These are phyloP conservation scores for Fusarium siculi DNA, from an alignment of 2,329 filamentous ascomycete genomes.

Conservation along the genomic window DNA sequence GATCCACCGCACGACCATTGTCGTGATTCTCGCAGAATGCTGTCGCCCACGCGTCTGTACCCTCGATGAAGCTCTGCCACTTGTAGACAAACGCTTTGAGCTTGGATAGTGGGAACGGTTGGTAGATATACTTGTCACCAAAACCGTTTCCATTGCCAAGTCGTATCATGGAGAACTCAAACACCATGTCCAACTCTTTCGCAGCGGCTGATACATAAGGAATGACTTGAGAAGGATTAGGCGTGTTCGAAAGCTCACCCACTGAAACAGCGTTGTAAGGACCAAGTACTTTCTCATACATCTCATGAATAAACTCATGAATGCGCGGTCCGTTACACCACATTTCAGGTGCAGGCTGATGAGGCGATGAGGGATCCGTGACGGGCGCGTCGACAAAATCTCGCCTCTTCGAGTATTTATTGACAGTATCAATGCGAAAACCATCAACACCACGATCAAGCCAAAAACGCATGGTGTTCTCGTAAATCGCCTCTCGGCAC, in stretches of 20 bases:
- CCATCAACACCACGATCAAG: slow-evolving; percentile 73
- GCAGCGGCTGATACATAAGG: slow-evolving; percentile 64
- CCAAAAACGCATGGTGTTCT: slow-evolving; percentile 77
- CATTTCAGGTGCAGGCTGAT: slow-evolving; percentile 59
- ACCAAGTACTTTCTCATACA: slow-evolving; percentile 62
- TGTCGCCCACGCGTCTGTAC: slow-evolving; percentile 66
- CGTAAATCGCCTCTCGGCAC: slow-evolving; percentile 74
- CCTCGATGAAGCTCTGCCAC: slow-evolving; percentile 62
- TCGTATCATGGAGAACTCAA: slow-evolving; percentile 68
- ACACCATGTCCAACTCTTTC: slow-evolving; percentile 70
- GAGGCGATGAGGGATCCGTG: slow-evolving; percentile 50
- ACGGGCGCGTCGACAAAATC: slow-evolving; percentile 65
- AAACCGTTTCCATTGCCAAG: slow-evolving; percentile 61
- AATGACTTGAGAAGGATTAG: slow-evolving; percentile 61
- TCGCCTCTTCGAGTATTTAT: slow-evolving; percentile 71
- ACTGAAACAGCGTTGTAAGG: slow-evolving; percentile 70
- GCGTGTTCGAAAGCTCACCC: slow-evolving; percentile 69
- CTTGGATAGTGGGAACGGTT: slow-evolving; percentile 56
- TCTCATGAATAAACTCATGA: slow-evolving; percentile 70
- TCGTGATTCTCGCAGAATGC: slow-evolving; percentile 74
- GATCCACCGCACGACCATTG: slow-evolving; percentile 66
- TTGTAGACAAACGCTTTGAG: slow-evolving; percentile 57
- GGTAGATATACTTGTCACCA: slow-evolving; percentile 60
- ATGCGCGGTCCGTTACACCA: slow-evolving; percentile 72
- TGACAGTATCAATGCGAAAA: slow-evolving; percentile 76